These are phyloP conservation scores for Paralagenidium karlingii DNA, from an alignment of 352 stramenopile genomes.

Conservation along the genomic window DNA sequence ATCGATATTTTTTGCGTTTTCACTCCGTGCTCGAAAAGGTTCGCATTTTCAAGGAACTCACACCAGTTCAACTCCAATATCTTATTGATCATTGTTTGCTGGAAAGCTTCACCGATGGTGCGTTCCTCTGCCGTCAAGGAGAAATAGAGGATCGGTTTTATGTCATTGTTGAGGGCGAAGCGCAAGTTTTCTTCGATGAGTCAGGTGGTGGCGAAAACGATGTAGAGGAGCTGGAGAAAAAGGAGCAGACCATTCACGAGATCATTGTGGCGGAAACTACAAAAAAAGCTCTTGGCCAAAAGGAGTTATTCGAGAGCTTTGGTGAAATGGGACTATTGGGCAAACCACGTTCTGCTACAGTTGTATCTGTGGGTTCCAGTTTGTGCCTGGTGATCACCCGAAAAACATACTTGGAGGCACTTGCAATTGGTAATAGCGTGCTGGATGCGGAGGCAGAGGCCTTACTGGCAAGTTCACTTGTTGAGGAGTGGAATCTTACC, in stretches of 20 bases:
- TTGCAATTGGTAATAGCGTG: constrained; percentile 2
- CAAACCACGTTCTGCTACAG: constrained; percentile 31
- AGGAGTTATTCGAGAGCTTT: constrained; percentile 55
- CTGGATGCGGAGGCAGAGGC: constrained; percentile 38
- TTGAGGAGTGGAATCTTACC: constrained; percentile 57
- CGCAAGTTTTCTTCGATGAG: too few relatives aligned
- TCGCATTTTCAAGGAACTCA: constrained; percentile 48
- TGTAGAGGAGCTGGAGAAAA: too few relatives aligned
- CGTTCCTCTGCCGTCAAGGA: constrained; percentile 33
- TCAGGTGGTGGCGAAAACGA: too few relatives aligned
- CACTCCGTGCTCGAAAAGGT: constrained; percentile 48
- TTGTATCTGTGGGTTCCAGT: constrained; percentile 19
- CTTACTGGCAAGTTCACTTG: constrained; percentile 42
- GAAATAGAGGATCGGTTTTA: constrained; percentile 41
- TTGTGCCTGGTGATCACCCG: constrained; percentile 36
- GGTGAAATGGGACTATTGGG: constrained; percentile 68
- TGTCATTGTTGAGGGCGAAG: constrained; percentile 47
- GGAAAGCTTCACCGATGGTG: constrained; percentile 25
- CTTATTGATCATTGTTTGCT: constrained; percentile 39
- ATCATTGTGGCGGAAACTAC: too few relatives aligned
- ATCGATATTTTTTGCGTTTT: constrained; percentile 32
- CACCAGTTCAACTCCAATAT: constrained; percentile 17
- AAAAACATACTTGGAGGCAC: constrained; percentile 26
- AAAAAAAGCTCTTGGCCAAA: too few relatives aligned
- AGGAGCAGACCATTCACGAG: too few relatives aligned